A percentile compares a stretch with the other conserved stretches of the same genome.
These are phyloP conservation scores for Pseudogymnoascus sp. DNA, from an alignment of 2,329 filamentous ascomycete species.

Conservation along the genomic window DNA sequence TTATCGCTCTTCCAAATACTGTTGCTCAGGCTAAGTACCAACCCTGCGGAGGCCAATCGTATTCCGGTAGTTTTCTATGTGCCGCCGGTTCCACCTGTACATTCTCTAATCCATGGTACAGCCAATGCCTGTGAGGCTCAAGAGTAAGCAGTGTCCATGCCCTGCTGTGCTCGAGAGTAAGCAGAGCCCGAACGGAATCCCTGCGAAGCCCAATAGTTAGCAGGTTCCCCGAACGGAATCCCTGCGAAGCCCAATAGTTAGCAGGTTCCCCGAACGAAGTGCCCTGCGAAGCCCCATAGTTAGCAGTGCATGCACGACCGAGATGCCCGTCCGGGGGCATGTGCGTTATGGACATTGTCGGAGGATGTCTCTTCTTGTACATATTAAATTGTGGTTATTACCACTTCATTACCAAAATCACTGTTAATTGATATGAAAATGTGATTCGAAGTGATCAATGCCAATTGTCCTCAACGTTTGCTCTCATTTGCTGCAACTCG, in stretches of 20 bases:
- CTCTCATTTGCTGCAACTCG: no score
- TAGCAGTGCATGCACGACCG: neutral
- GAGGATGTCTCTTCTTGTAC: neutral
- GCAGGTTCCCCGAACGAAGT: neutral
- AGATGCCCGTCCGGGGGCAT: neutral
- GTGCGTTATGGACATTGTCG: neutral
- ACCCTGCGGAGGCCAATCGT: neutral
- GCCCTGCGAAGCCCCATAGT: neutral
- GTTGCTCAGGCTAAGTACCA: neutral
- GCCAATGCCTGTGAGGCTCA: neutral
- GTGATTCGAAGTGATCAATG: neutral
- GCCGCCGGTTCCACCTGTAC: neutral
- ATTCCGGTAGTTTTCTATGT: conserved; percentile 6
- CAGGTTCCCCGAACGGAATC: neutral
- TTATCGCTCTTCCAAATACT: conserved; percentile 32
- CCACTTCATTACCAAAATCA: neutral
- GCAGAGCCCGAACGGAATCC: neutral
- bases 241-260: neutral
- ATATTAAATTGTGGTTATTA: neutral
- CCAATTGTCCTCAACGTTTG: no score
- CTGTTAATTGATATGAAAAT: neutral
- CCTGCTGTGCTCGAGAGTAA: neutral
- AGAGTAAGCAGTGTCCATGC: neutral
- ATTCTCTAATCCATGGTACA: conserved; percentile 9
- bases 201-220: neutral